Evolutionary conservation across 306 rosid species (phyloP).

Genomic region (Trifolium repens): DNA sequence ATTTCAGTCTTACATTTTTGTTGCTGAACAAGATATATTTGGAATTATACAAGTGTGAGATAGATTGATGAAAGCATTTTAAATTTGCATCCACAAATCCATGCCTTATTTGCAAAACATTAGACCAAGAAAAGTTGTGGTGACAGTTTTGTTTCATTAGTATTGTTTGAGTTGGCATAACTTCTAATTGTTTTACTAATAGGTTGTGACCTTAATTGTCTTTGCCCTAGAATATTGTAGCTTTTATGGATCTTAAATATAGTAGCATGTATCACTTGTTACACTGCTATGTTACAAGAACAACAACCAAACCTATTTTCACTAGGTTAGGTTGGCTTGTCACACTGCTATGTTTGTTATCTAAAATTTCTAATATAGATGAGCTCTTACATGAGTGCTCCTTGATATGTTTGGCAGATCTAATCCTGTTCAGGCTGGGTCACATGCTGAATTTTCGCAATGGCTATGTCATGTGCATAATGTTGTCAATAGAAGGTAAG

Average conservation of each 20-base stretch:
- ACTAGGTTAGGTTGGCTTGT: not conserved
- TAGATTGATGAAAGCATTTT: not conserved
- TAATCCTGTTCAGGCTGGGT: slow-evolving; percentile 85
- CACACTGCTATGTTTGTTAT: not conserved
- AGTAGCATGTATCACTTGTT: not conserved
- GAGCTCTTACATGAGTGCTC: slow-evolving; percentile 1
- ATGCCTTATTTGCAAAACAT: not conserved
- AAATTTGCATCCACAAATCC: not conserved
- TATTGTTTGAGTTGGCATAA: slow-evolving; percentile 17
- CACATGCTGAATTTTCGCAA: slow-evolving; percentile 75
- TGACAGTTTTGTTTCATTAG: not conserved
- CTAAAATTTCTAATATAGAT: not conserved
- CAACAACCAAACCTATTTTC: not conserved
- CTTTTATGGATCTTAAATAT: slow-evolving; percentile 7
- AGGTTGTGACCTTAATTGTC: not conserved
- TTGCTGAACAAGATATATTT: not conserved
- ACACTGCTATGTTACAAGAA: not conserved
- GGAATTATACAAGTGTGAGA: not conserved
- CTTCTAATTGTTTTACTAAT: not conserved
- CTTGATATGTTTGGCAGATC: slow-evolving; percentile 56
- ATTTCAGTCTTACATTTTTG: not conserved
- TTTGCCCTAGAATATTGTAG: not conserved
- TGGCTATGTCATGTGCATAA: slow-evolving; percentile 90
- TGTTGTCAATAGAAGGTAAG: slow-evolving; percentile 83
- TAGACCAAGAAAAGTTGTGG: not conserved